Conservation (phyloP, 306 rosid genomes). For the Malus sylvestris region DNA sequence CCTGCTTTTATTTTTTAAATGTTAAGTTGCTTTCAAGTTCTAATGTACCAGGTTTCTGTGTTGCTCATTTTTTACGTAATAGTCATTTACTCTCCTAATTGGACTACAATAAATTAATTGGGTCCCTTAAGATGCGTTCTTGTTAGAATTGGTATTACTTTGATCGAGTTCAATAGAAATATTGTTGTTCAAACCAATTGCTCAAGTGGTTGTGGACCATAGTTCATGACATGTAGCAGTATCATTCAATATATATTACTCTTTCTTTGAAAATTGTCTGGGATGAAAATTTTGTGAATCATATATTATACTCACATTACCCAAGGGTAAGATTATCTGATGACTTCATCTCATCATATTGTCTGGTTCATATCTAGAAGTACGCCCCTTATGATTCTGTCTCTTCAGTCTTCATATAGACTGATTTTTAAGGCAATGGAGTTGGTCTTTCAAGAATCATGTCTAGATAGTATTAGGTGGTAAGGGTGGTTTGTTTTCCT, state of each 20-base stretch:
- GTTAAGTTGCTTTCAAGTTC: not conserved
- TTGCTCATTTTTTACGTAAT: no score
- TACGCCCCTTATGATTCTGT: not conserved
- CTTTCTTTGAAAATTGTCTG: not conserved
- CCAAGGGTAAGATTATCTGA: not conserved
- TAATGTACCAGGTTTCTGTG: no score
- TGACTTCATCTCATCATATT: not conserved
- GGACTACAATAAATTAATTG: not conserved
- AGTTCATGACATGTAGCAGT: not conserved
- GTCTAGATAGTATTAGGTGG: not conserved
- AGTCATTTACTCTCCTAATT: not conserved
- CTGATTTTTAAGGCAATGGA: not conserved
- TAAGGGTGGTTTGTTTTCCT: not conserved
- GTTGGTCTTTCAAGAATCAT: not conserved
- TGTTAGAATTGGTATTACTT: not conserved
- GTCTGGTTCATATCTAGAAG: not conserved
- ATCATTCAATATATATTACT: not conserved
- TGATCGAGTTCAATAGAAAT: not conserved
- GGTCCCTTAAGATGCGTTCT: not conserved
- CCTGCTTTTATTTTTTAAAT: not conserved
- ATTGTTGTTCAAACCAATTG: not conserved
- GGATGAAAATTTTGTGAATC: not conserved
- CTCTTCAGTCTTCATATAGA: not conserved
- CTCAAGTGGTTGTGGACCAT: not conserved
- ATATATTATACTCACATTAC: not conserved